phyloP scores from a whole-genome alignment of 768 basidiomycete species.

The Leccinum sublutescens region DNA sequence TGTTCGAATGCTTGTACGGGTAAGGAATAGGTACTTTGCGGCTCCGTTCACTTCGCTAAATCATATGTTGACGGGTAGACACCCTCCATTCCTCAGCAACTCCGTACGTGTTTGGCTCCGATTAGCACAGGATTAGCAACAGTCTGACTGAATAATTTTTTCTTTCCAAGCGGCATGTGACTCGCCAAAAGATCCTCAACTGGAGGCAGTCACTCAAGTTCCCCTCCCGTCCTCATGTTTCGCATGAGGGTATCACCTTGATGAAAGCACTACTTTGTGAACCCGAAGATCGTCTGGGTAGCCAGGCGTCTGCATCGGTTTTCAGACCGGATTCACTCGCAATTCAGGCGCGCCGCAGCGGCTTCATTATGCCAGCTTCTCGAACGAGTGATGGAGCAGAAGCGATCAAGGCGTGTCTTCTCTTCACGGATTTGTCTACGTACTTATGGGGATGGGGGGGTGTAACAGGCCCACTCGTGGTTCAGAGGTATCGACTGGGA shows the following conservation, averaged over 20 bases:
- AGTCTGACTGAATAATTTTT: constrained; percentile 9
- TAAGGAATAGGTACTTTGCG: constrained; percentile 40
- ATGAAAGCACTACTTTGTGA: constrained; percentile 92
- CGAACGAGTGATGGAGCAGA: constrained; percentile 80
- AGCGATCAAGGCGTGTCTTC: constrained; percentile 70
- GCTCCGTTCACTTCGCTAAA: constrained; percentile 29
- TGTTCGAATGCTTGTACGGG: constrained; percentile 95
- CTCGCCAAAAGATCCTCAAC: constrained; percentile 95
- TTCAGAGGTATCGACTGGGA: constrained; percentile 90
- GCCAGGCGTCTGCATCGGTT: constrained; percentile 63
- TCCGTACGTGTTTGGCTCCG: constrained; percentile 54
- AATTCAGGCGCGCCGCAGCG: constrained; percentile 70
- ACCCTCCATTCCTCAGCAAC: constrained; percentile 94
- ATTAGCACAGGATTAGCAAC: constrained; percentile 22
- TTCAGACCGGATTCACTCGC: constrained; percentile 78
- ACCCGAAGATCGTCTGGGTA: constrained; percentile 90
- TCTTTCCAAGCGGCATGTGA: constrained; percentile 74
- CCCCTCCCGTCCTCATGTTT: constrained; percentile 78
- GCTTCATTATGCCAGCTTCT: constrained; percentile 54
- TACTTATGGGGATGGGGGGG: constrained; percentile 17
- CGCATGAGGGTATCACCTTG: constrained; percentile 82
- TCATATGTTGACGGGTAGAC: constrained; percentile 45
- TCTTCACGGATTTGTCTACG: constrained; percentile 12
- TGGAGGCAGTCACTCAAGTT: constrained; percentile 91
- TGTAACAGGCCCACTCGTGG: constrained; percentile 77